Conservation (phyloP, 2,329 filamentous ascomycete genomes). For the Fusarium succisae region DNA sequence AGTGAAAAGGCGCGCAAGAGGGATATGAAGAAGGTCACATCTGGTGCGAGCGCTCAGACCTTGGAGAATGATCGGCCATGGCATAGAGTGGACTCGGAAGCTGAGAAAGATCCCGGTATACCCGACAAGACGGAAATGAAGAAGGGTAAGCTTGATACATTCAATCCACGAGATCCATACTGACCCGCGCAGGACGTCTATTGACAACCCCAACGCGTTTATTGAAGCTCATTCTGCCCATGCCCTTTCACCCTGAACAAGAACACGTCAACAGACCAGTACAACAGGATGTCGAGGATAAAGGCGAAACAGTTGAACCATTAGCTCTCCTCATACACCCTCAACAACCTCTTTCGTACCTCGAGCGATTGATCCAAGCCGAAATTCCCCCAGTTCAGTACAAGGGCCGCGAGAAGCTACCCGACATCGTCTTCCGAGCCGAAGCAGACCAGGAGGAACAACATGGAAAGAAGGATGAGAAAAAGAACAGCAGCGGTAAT, state of each 20-base stretch:
- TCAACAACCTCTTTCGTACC: constrained; percentile 89
- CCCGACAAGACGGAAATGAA: constrained; percentile 28
- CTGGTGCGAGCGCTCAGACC: constrained; percentile 38
- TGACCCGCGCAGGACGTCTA: constrained; percentile 67
- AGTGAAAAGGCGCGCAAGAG: constrained; percentile 36
- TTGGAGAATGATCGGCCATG: constrained; percentile 42
- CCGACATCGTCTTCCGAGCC: constrained; percentile 81
- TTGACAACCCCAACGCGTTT: constrained; percentile 82
- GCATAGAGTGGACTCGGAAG: constrained; percentile 33
- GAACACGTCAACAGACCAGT: constrained; percentile 54
- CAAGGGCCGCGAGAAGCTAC: constrained; percentile 73
- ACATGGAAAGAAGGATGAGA: constrained; percentile 46
- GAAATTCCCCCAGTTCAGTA: constrained; percentile 78
- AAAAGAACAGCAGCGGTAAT: constrained; percentile 46
- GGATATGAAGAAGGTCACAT: constrained; percentile 31
- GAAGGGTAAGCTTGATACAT: constrained; percentile 29
- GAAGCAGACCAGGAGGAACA: constrained; percentile 72
- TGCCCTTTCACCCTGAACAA: constrained; percentile 59
- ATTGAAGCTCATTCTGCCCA: constrained; percentile 81
- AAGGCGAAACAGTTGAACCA: constrained; percentile 70
- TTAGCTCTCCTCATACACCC: constrained; percentile 87
- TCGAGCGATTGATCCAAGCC: constrained; percentile 88
- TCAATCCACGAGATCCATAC: neutral
- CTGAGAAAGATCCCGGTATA: constrained; percentile 23
- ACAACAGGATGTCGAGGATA: constrained; percentile 45